phyloP scores from a whole-genome alignment of 192 early-diverging fungal genomes.

The Coemansia pectinata region DNA sequence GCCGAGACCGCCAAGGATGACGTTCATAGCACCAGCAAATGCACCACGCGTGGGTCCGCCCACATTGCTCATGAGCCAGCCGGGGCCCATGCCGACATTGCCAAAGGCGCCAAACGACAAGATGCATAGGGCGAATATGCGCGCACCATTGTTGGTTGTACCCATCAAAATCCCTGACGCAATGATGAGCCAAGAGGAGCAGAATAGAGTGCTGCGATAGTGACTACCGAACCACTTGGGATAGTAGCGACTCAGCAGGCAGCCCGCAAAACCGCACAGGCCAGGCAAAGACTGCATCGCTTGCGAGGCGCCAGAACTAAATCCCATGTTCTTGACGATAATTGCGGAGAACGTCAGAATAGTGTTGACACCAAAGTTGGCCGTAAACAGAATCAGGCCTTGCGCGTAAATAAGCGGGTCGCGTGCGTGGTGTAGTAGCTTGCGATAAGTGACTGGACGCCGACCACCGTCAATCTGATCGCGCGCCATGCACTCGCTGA shows the following conservation, averaged over 20 bases:
- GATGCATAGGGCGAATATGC: conserved; percentile 47
- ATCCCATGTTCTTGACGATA: conserved; percentile 46
- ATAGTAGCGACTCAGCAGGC: conserved; percentile 33
- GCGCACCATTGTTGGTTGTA: conserved; percentile 38
- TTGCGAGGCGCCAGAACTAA: conserved; percentile 29
- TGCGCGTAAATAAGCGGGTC: conserved; percentile 42
- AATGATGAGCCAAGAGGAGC: conserved; percentile 29
- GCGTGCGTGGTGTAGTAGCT: conserved; percentile 11
- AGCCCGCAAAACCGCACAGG: conserved; percentile 44
- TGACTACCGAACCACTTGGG: conserved; percentile 33
- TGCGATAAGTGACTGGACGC: conserved; percentile 24
- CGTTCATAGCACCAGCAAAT: conserved; percentile 39
- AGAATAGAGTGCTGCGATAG: conserved; percentile 38
- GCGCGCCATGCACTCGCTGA: conserved; percentile 25
- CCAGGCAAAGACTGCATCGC: conserved; percentile 48
- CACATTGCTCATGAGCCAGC: conserved; percentile 51
- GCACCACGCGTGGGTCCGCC: conserved; percentile 44
- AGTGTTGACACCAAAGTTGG: conserved; percentile 50
- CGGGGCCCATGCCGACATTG: conserved; percentile 44
- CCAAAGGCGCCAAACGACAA: conserved; percentile 48
- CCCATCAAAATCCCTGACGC: conserved; percentile 36
- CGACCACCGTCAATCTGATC: conserved; percentile 43
- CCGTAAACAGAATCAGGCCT: conserved; percentile 41
- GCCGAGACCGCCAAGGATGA: conserved; percentile 40
- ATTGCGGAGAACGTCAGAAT: conserved; percentile 47